These are phyloP conservation scores for Eucalyptus globulus DNA, from an alignment of 345 rosid species.

Conservation along the genomic window DNA sequence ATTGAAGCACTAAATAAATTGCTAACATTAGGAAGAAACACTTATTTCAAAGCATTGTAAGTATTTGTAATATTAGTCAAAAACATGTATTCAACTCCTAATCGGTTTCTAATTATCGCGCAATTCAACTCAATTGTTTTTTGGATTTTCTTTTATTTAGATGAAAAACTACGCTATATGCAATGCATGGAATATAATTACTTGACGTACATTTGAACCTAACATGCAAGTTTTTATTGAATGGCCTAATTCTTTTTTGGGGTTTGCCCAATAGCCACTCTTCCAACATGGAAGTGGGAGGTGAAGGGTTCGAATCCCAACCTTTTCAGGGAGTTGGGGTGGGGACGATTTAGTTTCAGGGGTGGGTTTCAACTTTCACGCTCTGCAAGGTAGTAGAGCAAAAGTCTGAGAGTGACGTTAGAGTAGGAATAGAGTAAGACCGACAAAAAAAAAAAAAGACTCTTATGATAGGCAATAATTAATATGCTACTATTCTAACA, in stretches of 20 bases:
- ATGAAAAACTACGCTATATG: background rate
- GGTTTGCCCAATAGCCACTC: accelerated
- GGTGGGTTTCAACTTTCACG: accelerated
- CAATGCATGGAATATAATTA: background rate
- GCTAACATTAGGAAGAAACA: background rate
- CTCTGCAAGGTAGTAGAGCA: accelerated
- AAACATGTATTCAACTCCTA: background rate
- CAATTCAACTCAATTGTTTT: background rate
- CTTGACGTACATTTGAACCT: background rate
- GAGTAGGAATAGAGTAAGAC: too few relatives aligned
- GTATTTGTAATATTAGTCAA: background rate
- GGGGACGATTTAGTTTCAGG: accelerated
- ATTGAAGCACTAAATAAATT: too few relatives aligned
- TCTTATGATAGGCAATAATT: background rate
- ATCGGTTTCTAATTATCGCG: background rate
- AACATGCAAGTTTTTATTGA: too few relatives aligned
- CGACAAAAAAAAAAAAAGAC: too few relatives aligned
- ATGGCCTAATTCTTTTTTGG: too few relatives aligned
- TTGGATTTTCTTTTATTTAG: background rate
- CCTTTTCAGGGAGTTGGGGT: accelerated
- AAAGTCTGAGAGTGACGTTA: accelerated
- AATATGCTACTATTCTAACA: background rate
- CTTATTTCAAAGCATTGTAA: background rate
- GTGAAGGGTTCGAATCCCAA: too few relatives aligned
- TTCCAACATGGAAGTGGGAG: too few relatives aligned